phyloP scores from a whole-genome alignment of 768 basidiomycete species.

The Serendipita sp. region DNA sequence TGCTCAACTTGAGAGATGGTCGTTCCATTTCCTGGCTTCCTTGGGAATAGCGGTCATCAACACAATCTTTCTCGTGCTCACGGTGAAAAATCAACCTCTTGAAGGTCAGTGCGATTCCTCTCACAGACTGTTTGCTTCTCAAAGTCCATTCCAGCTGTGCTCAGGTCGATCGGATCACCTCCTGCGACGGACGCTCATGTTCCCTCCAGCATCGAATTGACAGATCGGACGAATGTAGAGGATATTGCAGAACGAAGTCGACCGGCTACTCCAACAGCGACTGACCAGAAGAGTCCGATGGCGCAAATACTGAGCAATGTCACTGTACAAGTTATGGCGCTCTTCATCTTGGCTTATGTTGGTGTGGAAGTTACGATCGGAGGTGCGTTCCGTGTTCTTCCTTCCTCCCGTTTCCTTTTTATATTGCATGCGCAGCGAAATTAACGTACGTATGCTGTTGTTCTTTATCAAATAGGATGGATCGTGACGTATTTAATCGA shows the following conservation, averaged over 20 bases:
- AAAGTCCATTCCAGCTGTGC: neutral
- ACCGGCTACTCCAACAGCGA: neutral
- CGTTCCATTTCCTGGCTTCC: slow-evolving; percentile 29
- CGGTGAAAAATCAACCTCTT: neutral
- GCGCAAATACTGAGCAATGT: slow-evolving; percentile 6
- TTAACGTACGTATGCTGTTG: neutral
- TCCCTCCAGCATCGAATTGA: neutral
- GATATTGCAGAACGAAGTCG: neutral
- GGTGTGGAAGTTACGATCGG: slow-evolving; percentile 14
- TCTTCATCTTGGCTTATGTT: slow-evolving; percentile 13
- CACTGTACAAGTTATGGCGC: slow-evolving; percentile 10
- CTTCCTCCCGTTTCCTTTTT: too few species aligned
- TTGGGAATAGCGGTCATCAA: slow-evolving; percentile 22
- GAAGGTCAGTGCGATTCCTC: neutral
- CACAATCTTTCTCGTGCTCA: neutral
- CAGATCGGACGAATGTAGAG: neutral
- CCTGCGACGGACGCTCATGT: neutral
- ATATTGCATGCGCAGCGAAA: too few species aligned
- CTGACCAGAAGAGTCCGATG: neutral
- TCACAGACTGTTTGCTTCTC: neutral
- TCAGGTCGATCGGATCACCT: neutral
- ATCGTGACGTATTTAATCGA: slow-evolving; percentile 44
- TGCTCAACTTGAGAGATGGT: slow-evolving; percentile 20
- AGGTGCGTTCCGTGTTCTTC: neutral
- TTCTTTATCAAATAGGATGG: slow-evolving; percentile 30